Conservation (phyloP, 2,329 filamentous ascomycete species). For the Ophiostoma montium region DNA sequence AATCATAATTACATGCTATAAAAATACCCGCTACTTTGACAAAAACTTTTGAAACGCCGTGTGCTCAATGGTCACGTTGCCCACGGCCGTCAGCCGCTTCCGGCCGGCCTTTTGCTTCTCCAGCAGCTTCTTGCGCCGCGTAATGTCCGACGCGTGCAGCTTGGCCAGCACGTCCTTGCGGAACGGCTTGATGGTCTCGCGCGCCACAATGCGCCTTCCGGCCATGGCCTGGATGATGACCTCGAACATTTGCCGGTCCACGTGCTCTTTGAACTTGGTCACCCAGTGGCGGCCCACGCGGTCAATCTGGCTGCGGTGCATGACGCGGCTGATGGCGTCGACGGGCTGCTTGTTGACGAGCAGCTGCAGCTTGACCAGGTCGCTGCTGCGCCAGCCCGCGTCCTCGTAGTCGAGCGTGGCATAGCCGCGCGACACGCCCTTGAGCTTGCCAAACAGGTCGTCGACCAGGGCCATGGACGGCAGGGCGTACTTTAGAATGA, state of each 20-base stretch:
- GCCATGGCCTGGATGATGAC: constrained; percentile 78
- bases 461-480: constrained; percentile 85
- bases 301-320: constrained; percentile 71
- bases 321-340: constrained; percentile 82
- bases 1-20: background rate
- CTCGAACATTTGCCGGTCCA: constrained; percentile 89
- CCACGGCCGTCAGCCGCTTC: constrained; percentile 70
- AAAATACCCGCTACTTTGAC: constrained; percentile 39
- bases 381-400: constrained; percentile 67
- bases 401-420: constrained; percentile 96
- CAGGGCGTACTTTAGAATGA: constrained; percentile 85
- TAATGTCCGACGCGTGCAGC: constrained; percentile 80
- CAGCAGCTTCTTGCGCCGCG: constrained; percentile 67
- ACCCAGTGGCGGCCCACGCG: constrained; percentile 79
- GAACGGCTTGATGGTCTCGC: constrained; percentile 93
- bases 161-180: constrained; percentile 90
- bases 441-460: constrained; percentile 93
- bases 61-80: constrained; percentile 93
- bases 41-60: constrained; percentile 91
- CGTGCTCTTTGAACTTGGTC: constrained; percentile 90
- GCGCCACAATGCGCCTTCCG: constrained; percentile 68
- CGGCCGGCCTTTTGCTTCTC: constrained; percentile 95
- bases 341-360: constrained; percentile 89
- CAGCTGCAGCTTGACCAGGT: constrained; percentile 78
- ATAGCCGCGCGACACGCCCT: constrained; percentile 76